Evolutionary conservation across 2,329 filamentous ascomycete species (phyloP).

Genomic region (Aotearoamyces nothofagi): DNA sequence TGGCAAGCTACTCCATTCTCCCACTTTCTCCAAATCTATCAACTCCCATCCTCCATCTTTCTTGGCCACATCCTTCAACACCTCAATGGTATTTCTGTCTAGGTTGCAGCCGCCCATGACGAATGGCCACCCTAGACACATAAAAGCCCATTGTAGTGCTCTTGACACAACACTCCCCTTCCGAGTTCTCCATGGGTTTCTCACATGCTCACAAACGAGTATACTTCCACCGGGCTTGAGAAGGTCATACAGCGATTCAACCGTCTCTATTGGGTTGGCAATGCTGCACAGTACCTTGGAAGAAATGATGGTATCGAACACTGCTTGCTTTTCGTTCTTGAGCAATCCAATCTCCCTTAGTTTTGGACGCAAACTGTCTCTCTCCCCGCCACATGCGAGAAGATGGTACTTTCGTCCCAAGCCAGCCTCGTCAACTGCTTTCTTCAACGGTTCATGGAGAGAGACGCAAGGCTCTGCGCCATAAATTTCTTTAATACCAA

Average conservation of each 20-base stretch:
- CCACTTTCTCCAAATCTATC: neutral
- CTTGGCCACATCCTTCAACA: conserved; percentile 1
- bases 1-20: conserved; percentile 1
- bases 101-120: neutral
- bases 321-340: neutral
- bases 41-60: conserved; percentile 1
- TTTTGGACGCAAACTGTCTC: neutral
- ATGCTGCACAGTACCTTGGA: neutral
- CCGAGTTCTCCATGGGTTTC: neutral
- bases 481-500: neutral
- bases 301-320: neutral
- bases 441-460: neutral
- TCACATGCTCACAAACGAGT: neutral
- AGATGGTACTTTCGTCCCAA: neutral
- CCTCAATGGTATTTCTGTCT: no score
- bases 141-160: neutral
- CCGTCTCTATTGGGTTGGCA: neutral
- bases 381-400: neutral
- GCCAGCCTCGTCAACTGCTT: neutral
- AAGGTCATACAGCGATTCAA: neutral
- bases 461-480: neutral
- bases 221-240: neutral
- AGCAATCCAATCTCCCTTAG: neutral
- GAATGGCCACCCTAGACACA: neutral
- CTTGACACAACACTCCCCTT: neutral